phyloP scores from a whole-genome alignment of 2,329 filamentous ascomycete species.

The Periconia digitata region DNA sequence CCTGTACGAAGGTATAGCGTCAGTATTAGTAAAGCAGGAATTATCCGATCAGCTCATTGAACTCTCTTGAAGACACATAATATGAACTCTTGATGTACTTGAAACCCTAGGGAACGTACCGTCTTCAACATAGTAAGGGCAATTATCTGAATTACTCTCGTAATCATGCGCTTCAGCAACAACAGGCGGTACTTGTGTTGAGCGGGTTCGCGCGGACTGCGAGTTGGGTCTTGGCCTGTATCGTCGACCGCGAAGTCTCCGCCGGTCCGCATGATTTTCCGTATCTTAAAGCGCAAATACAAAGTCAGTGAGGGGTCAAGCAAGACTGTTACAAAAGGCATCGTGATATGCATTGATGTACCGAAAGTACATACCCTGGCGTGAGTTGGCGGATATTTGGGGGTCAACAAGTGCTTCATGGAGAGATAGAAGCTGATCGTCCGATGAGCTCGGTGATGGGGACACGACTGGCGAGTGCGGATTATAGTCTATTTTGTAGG shows the following conservation, averaged over 20 bases:
- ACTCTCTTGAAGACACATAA: too few relatives aligned
- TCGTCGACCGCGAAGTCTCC: slow-evolving; percentile 22
- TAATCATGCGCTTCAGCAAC: slow-evolving; percentile 16
- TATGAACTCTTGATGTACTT: too few relatives aligned
- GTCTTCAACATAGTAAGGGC: slow-evolving; percentile 30
- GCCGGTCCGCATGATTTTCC: slow-evolving; percentile 28
- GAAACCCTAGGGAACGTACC: slow-evolving; percentile 17
- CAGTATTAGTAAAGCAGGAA: too few relatives aligned
- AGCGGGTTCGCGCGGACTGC: slow-evolving; percentile 5
- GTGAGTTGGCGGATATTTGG: slow-evolving; percentile 34
- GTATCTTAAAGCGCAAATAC: too few relatives aligned
- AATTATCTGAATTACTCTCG: slow-evolving; percentile 29
- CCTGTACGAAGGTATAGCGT: too few relatives aligned
- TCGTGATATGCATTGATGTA: too few relatives aligned
- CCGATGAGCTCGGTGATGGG: slow-evolving; percentile 24
- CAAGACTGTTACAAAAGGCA: too few relatives aligned
- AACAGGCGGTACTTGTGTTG: slow-evolving; percentile 6
- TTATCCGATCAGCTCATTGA: too few relatives aligned
- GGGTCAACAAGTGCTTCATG: slow-evolving; percentile 39
- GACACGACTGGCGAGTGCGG: slow-evolving; percentile 26
- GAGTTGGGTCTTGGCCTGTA: slow-evolving; percentile 8
- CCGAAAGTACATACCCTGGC: slow-evolving; percentile 21
- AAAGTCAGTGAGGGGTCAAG: too few relatives aligned
- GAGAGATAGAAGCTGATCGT: slow-evolving; percentile 35
- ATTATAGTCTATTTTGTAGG: slow-evolving; percentile 70